Evolutionary conservation across 2,329 filamentous ascomycete genomes (phyloP), one percentile per base, ranked within the genome.

Genomic region (Exophiala calicioides): DNA sequence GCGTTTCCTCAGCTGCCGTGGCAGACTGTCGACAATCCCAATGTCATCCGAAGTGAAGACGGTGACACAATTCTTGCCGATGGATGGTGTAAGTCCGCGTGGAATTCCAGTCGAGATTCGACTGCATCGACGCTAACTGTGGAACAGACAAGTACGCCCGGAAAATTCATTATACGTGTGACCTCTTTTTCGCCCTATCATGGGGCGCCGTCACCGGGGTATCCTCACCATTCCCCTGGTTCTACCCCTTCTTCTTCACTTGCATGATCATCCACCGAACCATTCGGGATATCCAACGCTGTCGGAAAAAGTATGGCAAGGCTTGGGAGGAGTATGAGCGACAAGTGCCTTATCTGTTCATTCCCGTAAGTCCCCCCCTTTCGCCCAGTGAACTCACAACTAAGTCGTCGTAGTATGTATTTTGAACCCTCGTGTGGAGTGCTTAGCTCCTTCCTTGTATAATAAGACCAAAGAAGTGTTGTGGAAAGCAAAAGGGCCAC

Each of bases 1-100:
- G 84, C 88, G 2, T 95, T 95, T 73, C 90, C 90, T 4, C 87
- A 91, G 67, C 79, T 95, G n/a, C 89, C 88, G 5, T 96, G 88
- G 85, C 86, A 87, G 67, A 84, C 83, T 3, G 68, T 95, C 50
- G 71, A 88, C 58, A 90, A 95, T 70, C 89, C 90, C 34, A 83
- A 85, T 66, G 83, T 79, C 31, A 90, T 95, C 65, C 76, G 76
- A 49, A 86, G 86, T 7, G 76, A 81, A 31, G 79, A 82, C 47
- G 87, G 86, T 46, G 86, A 89, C 61, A 83, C 82, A 52, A 83
- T 95, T 49, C 75, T 95, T 35, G 82, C 84, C 30, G 88, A 94
- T 61, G 90, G 90, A 27, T 95, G 90, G 88, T 93, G 74, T 77
- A 76, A 71, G 72, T 77, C 29, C 32, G 23, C 3, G 13, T 27